A percentile compares a stretch with the other conserved stretches of the same genome.
These are phyloP conservation scores for Chaetomium strumarium DNA, from an alignment of 2,329 filamentous ascomycete genomes.

Conservation along the genomic window DNA sequence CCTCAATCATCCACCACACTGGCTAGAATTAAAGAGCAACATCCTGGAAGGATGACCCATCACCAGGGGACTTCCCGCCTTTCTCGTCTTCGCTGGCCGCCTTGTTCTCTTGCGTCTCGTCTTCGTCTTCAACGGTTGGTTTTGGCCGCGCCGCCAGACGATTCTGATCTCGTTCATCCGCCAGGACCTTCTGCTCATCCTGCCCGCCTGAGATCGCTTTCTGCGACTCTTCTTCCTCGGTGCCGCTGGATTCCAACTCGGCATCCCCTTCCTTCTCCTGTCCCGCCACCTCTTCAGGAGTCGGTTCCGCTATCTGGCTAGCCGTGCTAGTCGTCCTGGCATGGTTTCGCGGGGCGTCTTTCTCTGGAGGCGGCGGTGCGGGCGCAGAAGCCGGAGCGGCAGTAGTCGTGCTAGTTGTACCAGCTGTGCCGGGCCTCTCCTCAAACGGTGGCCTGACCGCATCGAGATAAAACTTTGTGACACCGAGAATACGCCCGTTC, in stretches of 20 bases:
- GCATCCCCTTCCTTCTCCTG: constrained; percentile 30
- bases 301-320: constrained; percentile 13
- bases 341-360: constrained; percentile 21
- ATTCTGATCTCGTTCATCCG: constrained; percentile 51
- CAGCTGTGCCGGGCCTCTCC: constrained; percentile 17
- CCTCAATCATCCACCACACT: neutral
- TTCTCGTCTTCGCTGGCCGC: constrained; percentile 34
- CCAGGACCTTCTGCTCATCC: constrained; percentile 46
- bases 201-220: constrained; percentile 31
- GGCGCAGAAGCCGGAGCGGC: constrained; percentile 4
- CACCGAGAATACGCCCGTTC: constrained; percentile 85
- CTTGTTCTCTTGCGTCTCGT: constrained; percentile 31
- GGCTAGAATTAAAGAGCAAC: constrained; percentile 45
- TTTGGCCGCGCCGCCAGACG: constrained; percentile 46
- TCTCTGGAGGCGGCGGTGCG: constrained; percentile 26
- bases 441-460: constrained; percentile 44
- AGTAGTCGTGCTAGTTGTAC: constrained; percentile 7
- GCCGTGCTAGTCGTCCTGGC: neutral
- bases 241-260: constrained; percentile 26
- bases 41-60: constrained; percentile 58
- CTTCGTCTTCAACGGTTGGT: constrained; percentile 23
- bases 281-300: constrained; percentile 17
- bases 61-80: constrained; percentile 43
- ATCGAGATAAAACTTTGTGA: constrained; percentile 93
- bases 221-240: constrained; percentile 32